Percentiles rank a stretch among this genome's conserved stretches.
phyloP scores from a whole-genome alignment of 371 early-diverging fungal genomes.

The Mucor lusitanicus region DNA sequence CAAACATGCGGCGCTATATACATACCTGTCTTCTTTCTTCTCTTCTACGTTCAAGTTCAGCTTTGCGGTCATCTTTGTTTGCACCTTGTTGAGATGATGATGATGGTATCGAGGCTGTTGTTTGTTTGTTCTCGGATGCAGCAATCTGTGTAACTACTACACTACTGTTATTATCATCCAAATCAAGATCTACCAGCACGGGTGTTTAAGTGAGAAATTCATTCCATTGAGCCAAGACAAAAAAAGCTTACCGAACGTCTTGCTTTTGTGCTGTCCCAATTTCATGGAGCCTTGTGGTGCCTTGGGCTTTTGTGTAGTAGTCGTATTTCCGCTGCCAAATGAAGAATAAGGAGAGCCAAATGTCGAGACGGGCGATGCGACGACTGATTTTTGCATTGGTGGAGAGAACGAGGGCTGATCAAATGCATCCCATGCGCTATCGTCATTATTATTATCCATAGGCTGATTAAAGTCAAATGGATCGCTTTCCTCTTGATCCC shows the following conservation, averaged over 20 bases:
- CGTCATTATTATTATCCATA: conserved; percentile 32
- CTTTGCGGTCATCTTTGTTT: conserved; percentile 53
- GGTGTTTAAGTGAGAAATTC: background rate
- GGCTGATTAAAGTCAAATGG: conserved; percentile 13
- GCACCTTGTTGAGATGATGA: conserved; percentile 12
- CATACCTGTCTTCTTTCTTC: conserved; percentile 63
- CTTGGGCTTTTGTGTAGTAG: background rate
- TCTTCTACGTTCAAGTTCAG: conserved; percentile 58
- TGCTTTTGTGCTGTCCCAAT: conserved; percentile 37
- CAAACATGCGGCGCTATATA: too few relatives aligned
- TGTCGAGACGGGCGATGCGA: conserved; percentile 22
- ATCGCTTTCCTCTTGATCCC: conserved; percentile 39
- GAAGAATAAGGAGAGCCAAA: conserved; percentile 21
- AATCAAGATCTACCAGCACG: conserved; percentile 1
- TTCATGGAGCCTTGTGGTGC: conserved; percentile 39
- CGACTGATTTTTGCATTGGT: background rate
- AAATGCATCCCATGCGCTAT: background rate
- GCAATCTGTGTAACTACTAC: conserved; percentile 9
- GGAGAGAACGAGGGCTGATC: conserved; percentile 1
- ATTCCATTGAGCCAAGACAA: too few relatives aligned
- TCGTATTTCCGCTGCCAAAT: background rate
- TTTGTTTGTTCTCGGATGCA: background rate
- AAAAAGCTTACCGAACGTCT: conserved; percentile 34
- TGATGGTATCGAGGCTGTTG: conserved; percentile 2
- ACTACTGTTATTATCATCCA: background rate